Evolutionary conservation across 1,284 basidiomycete genomes (phyloP), one percentile per base, ranked within the genome.

Genomic region (Moniliella sp.): DNA sequence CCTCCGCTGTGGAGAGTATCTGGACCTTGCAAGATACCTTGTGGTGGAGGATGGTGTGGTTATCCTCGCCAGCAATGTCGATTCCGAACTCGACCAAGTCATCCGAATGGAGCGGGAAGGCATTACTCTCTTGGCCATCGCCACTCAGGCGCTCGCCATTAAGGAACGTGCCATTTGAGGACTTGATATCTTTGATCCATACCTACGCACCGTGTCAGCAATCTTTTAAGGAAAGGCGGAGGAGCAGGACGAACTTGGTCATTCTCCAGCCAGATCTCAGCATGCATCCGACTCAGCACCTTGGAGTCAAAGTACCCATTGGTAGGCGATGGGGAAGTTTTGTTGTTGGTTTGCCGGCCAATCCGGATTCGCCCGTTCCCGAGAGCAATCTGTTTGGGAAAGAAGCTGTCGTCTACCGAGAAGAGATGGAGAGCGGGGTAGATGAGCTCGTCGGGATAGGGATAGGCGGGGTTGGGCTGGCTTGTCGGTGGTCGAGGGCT

Each of bases 281-380:
- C 91, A 61, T 97, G 91, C 65, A 82, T 80, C 40, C 88, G 68
- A 48, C 78, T 83, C 42, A 99, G 70, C 1, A 94, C 88, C 62
- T 99, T 94, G 32, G 76, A 80, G 66, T 97, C 88, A 59, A 97
- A 94, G 65, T 78, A 97, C n/a, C 84, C 88, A 57, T 97, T 97
- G 51, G 78, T 70, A 51, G 91, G 83, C 11, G 78, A 81, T 4
- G 91, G 91, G 15, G 80, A 74, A 0, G 84, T 93, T 68, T 93
- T 93, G 40, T 76, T 76, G 61, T 88, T 94, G 14, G 86, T 97
- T 65, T 99, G 88, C 36, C 86, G 68, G 11, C 91, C 88, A 55
- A 97, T 88, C 70, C 94, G 94, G 51, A 71, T 78, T 73, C 57
- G 43, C 27, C 50, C 50, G 30, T 40, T 37, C 2, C 71, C 66